These are phyloP conservation scores for Yarrowia hollandica DNA, from an alignment of 805 yeast species.

Conservation along the genomic window DNA sequence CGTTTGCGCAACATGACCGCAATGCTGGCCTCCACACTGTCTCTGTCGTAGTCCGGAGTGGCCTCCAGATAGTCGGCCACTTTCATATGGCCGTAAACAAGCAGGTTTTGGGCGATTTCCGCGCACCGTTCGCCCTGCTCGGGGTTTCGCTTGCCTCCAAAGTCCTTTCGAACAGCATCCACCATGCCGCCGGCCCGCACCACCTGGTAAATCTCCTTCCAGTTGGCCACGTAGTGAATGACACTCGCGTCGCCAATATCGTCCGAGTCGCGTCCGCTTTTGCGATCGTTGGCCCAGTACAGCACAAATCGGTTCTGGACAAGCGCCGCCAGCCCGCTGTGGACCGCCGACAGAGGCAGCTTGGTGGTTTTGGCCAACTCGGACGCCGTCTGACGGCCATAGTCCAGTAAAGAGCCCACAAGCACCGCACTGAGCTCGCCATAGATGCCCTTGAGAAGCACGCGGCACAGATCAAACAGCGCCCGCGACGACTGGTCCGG, in stretches of 20 bases:
- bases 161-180: conserved; percentile 41
- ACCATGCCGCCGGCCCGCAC: conserved; percentile 79
- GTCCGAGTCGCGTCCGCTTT: conserved; percentile 6
- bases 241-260: background rate
- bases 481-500: conserved; percentile 31
- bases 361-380: conserved; percentile 54
- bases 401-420: conserved; percentile 58
- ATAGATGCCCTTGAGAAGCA: conserved; percentile 43
- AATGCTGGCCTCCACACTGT: conserved; percentile 42
- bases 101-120: conserved; percentile 64
- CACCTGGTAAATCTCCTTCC: conserved; percentile 61
- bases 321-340: conserved; percentile 69
- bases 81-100: conserved; percentile 68
- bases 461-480: conserved; percentile 36
- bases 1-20: conserved; percentile 50
- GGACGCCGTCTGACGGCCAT: conserved; percentile 62
- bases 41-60: conserved; percentile 38
- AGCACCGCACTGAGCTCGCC: conserved; percentile 76
- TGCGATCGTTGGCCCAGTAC: conserved; percentile 49
- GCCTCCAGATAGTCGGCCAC: conserved; percentile 50
- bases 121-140: conserved; percentile 48
- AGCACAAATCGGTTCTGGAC: conserved; percentile 76
- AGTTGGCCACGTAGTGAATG: conserved; percentile 57
- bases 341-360: conserved; percentile 53
- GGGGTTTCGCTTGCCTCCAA: conserved; percentile 41